Base-by-base conservation (phyloP, 2,329 filamentous ascomycete genomes). In the Nakataea oryzae region DNA sequence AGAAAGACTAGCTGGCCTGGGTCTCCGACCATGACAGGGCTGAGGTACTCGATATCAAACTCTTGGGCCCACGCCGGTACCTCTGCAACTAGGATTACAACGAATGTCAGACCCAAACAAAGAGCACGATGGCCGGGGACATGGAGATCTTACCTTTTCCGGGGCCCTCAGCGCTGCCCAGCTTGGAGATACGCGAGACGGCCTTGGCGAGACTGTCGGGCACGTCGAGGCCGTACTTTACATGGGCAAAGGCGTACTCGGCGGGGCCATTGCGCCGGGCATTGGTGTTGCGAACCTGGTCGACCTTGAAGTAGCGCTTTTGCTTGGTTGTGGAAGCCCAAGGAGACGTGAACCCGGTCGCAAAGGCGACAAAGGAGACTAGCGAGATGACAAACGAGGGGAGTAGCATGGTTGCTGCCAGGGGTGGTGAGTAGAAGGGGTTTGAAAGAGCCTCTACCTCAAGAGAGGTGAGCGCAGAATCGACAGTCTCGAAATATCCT, bases 21-120 rank as follows among this genome's bases (percentile, higher is more conserved):
- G 1, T 69, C 81, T 57, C 88, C 89, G 65, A 91, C 76, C 2
- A 76, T 79, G 58, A 91, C 83, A 0, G 86, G 83, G 62, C 82
- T 79, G 32, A 86, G 74, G 63, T 86, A 88, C 69, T 86, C 79
- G 3, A 75, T 74, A 65, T 88, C 85, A 58, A 77, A 68, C 13
- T 47, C 66, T 57, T 71, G 65, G 59, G 72, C 71, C 30, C 67
- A 64, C 1, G 76, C 70, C 3, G 70, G 69, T 7, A 70, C 66
- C 6, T 69, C 62, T 26, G 67, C 64, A 17, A 30, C 61, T 62
- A 28, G 27, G 24, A 9, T 1, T 28, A n/a, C 0, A 24, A 12
- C 41, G 54, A 9, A 6, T 3, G 26, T 59, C 41, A 59, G 41
- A 9, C 9, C 27, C 54, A 24, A 47, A 24, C 3, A 26, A 9